Conservation (phyloP, 2,329 filamentous ascomycete genomes). For the Hypoxylon sp. region DNA sequence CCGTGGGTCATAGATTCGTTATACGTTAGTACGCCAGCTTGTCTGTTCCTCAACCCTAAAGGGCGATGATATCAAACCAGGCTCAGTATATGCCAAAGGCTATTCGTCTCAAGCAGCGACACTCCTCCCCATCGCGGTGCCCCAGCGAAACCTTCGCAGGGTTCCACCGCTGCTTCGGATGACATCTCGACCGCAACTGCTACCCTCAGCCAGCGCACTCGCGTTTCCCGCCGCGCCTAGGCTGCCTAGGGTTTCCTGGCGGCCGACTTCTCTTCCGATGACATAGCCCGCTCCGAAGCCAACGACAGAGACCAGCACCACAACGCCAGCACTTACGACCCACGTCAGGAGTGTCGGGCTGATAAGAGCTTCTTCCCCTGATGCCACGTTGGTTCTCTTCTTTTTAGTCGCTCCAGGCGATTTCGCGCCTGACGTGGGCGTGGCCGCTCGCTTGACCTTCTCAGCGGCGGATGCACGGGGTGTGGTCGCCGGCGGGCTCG, state of each 20-base stretch:
- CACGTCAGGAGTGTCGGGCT: conserved; percentile 73
- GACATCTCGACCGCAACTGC: conserved; percentile 67
- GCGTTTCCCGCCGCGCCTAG: conserved; percentile 60
- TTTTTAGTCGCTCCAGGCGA: conserved; percentile 68
- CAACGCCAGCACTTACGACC: conserved; percentile 75
- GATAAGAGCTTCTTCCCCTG: conserved; percentile 60
- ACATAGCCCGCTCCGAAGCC: conserved; percentile 78
- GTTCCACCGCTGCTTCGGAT: conserved; percentile 65
- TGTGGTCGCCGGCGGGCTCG: conserved; percentile 26
- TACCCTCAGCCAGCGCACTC: conserved; percentile 57
- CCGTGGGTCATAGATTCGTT: conserved; percentile 34
- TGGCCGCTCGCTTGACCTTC: conserved; percentile 64
- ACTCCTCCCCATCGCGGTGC: conserved; percentile 62
- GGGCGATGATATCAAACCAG: conserved; percentile 12
- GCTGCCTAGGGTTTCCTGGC: conserved; percentile 67
- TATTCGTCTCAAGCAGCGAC: conserved; percentile 59
- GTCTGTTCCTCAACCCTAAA: conserved; percentile 18
- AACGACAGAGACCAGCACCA: conserved; percentile 76
- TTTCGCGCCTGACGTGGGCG: conserved; percentile 55
- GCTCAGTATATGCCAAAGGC: not conserved
- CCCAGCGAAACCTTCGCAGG: conserved; percentile 68
- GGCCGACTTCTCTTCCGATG: conserved; percentile 74
- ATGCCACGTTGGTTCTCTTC: conserved; percentile 63
- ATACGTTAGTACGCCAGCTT: conserved; percentile 29
- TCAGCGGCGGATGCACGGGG: conserved; percentile 52